phyloP scores from a whole-genome alignment of 306 rosid species.

The Quercus bicolor region DNA sequence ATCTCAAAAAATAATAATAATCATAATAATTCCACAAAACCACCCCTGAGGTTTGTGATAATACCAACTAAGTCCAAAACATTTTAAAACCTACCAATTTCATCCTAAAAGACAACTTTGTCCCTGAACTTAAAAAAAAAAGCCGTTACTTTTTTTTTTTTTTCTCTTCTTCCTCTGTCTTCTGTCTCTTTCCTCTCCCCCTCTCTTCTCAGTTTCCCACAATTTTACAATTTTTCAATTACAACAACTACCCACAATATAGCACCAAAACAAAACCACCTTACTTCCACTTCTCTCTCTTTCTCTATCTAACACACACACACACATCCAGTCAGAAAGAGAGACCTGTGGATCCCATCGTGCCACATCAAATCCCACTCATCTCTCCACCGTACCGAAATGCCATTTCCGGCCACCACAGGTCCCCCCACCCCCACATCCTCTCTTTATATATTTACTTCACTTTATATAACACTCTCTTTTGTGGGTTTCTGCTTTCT shows the following conservation, averaged over 20 bases:
- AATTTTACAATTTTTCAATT: background rate
- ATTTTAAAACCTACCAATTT: no score
- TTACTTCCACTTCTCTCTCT: background rate
- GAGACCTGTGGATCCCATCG: conserved; percentile 9
- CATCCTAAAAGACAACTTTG: no score
- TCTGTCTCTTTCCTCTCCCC: no score
- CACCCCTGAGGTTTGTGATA: no score
- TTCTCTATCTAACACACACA: no score
- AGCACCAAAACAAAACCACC: background rate
- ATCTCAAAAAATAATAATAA: no score
- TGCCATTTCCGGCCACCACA: conserved; percentile 19
- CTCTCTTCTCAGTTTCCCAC: no score
- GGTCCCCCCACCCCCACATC: background rate
- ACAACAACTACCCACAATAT: background rate
- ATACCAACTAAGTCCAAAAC: no score
- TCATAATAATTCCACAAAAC: no score
- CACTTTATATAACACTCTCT: conserved; percentile 14
- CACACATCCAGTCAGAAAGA: background rate
- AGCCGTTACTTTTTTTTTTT: accelerated
- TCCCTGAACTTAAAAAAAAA: no score
- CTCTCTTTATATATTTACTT: conserved; percentile 3
- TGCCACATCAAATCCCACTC: conserved; percentile 18
- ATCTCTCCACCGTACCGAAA: background rate
- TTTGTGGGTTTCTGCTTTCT: background rate
- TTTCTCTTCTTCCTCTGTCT: no score